Evolutionary conservation across 108 stramenopile genomes (phyloP).

Genomic region (Fragilaria radians): DNA sequence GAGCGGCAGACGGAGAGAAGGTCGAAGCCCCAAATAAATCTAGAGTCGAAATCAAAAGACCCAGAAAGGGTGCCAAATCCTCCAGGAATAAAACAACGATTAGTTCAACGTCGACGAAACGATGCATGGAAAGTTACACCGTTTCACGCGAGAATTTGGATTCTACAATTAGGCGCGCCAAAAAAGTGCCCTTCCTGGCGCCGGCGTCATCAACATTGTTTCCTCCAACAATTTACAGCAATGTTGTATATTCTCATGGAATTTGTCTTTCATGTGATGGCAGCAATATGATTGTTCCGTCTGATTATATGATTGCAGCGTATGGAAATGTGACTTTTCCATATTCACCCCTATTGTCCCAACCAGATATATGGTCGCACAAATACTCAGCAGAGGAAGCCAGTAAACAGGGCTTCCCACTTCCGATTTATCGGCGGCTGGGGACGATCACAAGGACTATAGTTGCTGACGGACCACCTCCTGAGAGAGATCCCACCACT

Average conservation of each 20-base stretch:
- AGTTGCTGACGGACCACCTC: neutral
- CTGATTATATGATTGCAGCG: neutral
- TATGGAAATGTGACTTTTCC: neutral
- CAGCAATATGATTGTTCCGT: neutral
- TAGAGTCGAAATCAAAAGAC: no score
- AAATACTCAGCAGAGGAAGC: constrained; percentile 9
- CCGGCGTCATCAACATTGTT: no score
- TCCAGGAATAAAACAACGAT: no score
- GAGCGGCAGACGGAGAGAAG: no score
- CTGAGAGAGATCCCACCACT: no score
- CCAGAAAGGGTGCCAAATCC: no score
- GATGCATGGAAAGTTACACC: no score
- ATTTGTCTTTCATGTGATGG: constrained; percentile 6
- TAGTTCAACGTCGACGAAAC: no score
- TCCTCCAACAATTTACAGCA: constrained; percentile 20
- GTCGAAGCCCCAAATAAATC: no score
- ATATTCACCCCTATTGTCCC: neutral
- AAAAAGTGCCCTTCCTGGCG: no score
- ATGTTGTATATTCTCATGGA: constrained; percentile 8
- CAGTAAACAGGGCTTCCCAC: constrained; percentile 9
- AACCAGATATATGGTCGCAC: constrained; percentile 11
- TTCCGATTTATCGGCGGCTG: constrained; percentile 11
- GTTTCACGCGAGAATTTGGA: no score
- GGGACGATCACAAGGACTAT: constrained; percentile 16
- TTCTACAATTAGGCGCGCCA: no score